Percentiles rank a stretch among this genome's conserved stretches.
Conservation (phyloP, 495 filamentous ascomycete genomes). For the Aspergillus homomorphus region DNA sequence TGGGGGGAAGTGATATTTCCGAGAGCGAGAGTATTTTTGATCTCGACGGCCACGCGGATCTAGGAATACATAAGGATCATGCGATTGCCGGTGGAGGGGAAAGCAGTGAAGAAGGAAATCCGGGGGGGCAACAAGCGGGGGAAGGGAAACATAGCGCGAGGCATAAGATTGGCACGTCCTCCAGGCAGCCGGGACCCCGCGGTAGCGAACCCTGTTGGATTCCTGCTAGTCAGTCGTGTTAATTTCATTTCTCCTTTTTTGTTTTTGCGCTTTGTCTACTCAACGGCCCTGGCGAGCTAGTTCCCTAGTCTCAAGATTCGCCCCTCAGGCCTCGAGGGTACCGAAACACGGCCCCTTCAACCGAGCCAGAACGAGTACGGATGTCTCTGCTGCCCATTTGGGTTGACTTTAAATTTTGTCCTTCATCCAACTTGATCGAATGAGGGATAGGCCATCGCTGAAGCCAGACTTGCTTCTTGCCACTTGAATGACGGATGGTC, state of each 20-base stretch:
- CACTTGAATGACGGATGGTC: not conserved
- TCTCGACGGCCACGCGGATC: not conserved
- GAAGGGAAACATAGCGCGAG: constrained; percentile 11
- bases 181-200: constrained; percentile 5
- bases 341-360: not conserved
- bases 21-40: not conserved
- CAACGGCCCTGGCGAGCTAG: not conserved
- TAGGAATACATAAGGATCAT: not conserved
- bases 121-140: constrained; percentile 13
- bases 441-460: not conserved
- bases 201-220: not conserved
- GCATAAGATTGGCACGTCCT: constrained; percentile 1
- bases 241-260: not conserved
- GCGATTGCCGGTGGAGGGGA: not conserved
- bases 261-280: too few species aligned
- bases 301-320: not conserved
- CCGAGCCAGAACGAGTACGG: not conserved
- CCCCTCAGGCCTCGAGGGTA: not conserved
- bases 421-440: not conserved
- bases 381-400: not conserved
- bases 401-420: not conserved
- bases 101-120: constrained; percentile 14
- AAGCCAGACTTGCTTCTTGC: not conserved
- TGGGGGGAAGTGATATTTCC: not conserved
- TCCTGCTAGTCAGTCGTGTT: not conserved